Percentiles rank a stretch among this genome's conserved stretches.
phyloP scores from a whole-genome alignment of 2,329 filamentous ascomycete genomes.

The Aspergillus sp. region DNA sequence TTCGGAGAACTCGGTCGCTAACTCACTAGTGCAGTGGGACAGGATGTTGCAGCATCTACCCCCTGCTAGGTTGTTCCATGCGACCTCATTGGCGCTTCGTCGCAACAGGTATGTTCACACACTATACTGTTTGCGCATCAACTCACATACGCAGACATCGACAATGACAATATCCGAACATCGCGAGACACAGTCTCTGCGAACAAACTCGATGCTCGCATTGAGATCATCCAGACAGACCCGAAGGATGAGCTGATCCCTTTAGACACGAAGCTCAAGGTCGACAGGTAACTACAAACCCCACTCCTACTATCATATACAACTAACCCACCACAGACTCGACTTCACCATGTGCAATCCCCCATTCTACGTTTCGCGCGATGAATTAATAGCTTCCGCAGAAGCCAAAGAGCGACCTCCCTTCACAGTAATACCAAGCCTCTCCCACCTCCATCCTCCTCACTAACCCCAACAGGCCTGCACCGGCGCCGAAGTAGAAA shows the following conservation, averaged over 20 bases:
- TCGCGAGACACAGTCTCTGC: constrained; percentile 67
- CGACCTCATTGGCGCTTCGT: constrained; percentile 71
- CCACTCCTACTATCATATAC: background rate
- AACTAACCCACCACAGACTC: constrained; percentile 46
- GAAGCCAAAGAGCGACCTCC: constrained; percentile 67
- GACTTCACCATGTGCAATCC: constrained; percentile 94
- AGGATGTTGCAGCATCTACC: constrained; percentile 89
- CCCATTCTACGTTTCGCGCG: constrained; percentile 80
- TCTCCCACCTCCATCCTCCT: background rate
- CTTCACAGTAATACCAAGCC: constrained; percentile 60
- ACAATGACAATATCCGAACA: constrained; percentile 66
- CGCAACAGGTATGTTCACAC: constrained; percentile 57
- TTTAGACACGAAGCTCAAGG: constrained; percentile 49
- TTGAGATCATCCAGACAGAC: constrained; percentile 63
- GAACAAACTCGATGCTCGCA: constrained; percentile 67
- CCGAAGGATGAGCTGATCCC: constrained; percentile 63
- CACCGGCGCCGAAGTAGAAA: constrained; percentile 78
- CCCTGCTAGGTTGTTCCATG: constrained; percentile 72
- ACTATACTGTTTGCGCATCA: background rate
- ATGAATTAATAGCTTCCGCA: constrained; percentile 69
- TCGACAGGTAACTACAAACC: constrained; percentile 24
- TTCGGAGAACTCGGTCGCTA: constrained; percentile 13
- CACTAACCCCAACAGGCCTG: constrained; percentile 45
- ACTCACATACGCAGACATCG: constrained; percentile 63
- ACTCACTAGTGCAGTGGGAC: constrained; percentile 61